These are phyloP conservation scores for Eucalyptus pumila DNA, from an alignment of 345 rosid genomes.

Conservation along the genomic window DNA sequence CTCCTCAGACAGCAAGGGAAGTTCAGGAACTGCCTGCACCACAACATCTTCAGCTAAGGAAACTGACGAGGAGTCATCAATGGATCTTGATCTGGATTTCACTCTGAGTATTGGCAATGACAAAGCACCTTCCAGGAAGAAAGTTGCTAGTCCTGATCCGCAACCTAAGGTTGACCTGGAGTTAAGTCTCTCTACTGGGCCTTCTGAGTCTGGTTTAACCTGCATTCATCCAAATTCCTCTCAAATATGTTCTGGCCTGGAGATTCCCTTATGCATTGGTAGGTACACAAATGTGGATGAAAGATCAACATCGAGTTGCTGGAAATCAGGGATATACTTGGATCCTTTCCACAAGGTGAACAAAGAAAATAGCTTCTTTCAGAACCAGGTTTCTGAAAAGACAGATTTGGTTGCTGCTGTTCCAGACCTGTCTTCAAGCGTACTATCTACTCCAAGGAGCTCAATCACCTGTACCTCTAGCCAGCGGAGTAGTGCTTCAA, in stretches of 20 bases:
- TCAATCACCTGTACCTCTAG: slow-evolving; percentile 80
- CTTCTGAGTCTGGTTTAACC: slow-evolving; percentile 62
- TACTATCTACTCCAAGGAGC: slow-evolving; percentile 39
- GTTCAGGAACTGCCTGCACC: slow-evolving; percentile 69
- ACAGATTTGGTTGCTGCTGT: slow-evolving; percentile 11
- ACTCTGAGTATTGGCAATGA: slow-evolving; percentile 75
- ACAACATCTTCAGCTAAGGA: slow-evolving; percentile 77
- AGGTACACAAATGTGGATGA: slow-evolving; percentile 23
- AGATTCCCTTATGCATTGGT: slow-evolving; percentile 16
- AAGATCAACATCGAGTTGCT: slow-evolving; percentile 29
- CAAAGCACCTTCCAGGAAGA: slow-evolving; percentile 25
- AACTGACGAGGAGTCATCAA: slow-evolving; percentile 74
- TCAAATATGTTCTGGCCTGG: slow-evolving; percentile 17
- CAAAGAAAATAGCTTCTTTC: slow-evolving; percentile 30
- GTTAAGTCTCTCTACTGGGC: slow-evolving; percentile 63
- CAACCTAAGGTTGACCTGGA: slow-evolving; percentile 60
- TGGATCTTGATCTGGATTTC: slow-evolving; percentile 81
- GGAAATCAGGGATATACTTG: slow-evolving; percentile 25
- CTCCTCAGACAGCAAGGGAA: slow-evolving; percentile 90
- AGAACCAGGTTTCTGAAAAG: slow-evolving; percentile 20
- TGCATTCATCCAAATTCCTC: slow-evolving; percentile 20
- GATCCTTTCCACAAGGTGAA: background rate
- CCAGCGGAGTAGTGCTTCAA: slow-evolving; percentile 48
- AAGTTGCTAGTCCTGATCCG: slow-evolving; percentile 8
- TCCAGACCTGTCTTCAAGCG: slow-evolving; percentile 54